Percentiles rank a stretch among this genome's conserved stretches.
phyloP scores from a whole-genome alignment of 768 basidiomycete species.

The Boletus pseudopeckii region DNA sequence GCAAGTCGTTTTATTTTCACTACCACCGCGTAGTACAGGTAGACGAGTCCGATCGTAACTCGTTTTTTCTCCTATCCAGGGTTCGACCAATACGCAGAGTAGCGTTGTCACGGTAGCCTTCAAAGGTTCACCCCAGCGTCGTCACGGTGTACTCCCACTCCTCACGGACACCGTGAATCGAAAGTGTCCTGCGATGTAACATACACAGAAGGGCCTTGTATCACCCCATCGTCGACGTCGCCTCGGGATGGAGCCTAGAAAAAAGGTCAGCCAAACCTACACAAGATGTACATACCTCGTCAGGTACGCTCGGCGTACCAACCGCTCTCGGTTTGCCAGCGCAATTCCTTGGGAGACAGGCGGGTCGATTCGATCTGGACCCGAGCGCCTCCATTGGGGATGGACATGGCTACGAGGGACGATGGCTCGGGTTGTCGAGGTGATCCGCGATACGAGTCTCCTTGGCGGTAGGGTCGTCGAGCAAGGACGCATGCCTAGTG shows the following conservation, averaged over 20 bases:
- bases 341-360: not conserved
- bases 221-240: no score
- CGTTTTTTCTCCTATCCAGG: no score
- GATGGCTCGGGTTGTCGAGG: conserved; percentile 43
- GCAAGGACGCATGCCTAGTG: conserved; percentile 29
- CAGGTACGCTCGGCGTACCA: not conserved
- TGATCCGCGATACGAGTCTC: conserved; percentile 42
- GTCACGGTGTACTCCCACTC: not conserved
- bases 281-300: not conserved
- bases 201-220: no score
- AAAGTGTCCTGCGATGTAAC: no score
- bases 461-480: conserved; percentile 42
- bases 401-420: not conserved
- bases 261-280: no score
- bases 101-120: no score
- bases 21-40: not conserved
- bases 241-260: no score
- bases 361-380: not conserved
- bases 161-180: not conserved
- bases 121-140: no score
- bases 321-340: not conserved
- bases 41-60: no score
- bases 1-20: no score
- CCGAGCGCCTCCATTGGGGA: not conserved
- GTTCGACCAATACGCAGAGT: no score